Evolutionary conservation across 352 stramenopile species (phyloP), one percentile per base, ranked within the genome.

Genomic region (Pythium aphanidermatum): DNA sequence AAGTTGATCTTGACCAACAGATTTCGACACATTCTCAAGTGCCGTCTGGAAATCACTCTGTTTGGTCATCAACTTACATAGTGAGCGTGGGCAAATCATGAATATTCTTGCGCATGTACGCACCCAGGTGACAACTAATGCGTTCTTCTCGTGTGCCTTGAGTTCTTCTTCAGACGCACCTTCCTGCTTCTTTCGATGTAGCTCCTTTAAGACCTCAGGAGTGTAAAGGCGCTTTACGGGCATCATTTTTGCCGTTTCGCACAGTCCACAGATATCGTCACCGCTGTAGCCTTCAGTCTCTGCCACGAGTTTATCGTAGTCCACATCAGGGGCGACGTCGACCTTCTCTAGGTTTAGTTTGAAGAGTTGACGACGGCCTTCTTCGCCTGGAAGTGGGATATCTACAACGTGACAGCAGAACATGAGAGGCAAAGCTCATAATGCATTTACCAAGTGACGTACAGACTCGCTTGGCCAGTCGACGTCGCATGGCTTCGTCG

Each of bases 381-480:
- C 62, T 0, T 34, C n/a, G 13, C 35, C 41, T 5, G 63, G 53
- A 40, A 75, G 37, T 8, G 65, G 58, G 17, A 81, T 74, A 42
- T 80, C 60, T 67, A 74, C 5, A 16, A 45, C 28, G 30, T 65
- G 45, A 31, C 12, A 26, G 13, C 13, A 38, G 16, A 28, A n/a
- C n/a, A n/a, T n/a, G n/a, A n/a, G n/a, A n/a, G n/a, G n/a, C n/a
- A n/a, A n/a, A n/a, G n/a, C n/a, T n/a, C n/a, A n/a, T n/a, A n/a
- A n/a, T n/a, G n/a, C n/a, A n/a, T n/a, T n/a, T n/a, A n/a, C n/a
- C n/a, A n/a, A n/a, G n/a, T n/a, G n/a, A n/a, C n/a, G 13, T 51
- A 57, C 51, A 63, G 28, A 98, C 86, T n/a, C 89, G 69, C 58
- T 98, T 98, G 39, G 97, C 93, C 13, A 98, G 69, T 14, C 93